phyloP scores from a whole-genome alignment of 208 protist species.

The Tritrichomonas foetus region DNA sequence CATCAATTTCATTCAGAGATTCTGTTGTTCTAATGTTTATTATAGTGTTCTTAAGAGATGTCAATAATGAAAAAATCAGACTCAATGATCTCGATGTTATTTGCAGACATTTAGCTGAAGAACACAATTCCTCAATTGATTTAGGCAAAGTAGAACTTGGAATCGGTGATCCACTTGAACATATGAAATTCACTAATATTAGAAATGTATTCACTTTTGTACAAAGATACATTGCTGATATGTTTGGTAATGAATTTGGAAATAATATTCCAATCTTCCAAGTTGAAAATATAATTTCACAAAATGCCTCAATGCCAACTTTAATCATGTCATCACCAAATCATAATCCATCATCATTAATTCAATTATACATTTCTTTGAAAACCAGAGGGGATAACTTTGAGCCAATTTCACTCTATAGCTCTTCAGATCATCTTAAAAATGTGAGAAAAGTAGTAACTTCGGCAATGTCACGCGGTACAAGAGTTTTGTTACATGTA shows the following conservation, averaged over 20 bases:
- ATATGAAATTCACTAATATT: slow-evolving; percentile 38
- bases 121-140: neutral
- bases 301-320: neutral
- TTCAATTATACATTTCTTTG: neutral
- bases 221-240: neutral
- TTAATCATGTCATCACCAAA: neutral
- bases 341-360: neutral
- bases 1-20: slow-evolving; percentile 2
- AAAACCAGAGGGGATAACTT: neutral
- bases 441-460: neutral
- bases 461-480: neutral
- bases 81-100: neutral
- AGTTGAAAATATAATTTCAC: neutral
- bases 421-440: neutral
- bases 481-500: neutral
- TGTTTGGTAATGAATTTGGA: neutral
- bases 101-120: neutral
- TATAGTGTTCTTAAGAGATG: neutral
- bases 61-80: neutral
- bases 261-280: neutral
- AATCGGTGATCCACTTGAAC: neutral
- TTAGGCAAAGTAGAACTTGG: neutral
- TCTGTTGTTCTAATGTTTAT: neutral
- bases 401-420: neutral
- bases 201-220: slow-evolving; percentile 30